Evolutionary conservation across 2,329 filamentous ascomycete genomes (phyloP), one percentile per base, ranked within the genome.

Genomic region (Chlorencoelia australis): DNA sequence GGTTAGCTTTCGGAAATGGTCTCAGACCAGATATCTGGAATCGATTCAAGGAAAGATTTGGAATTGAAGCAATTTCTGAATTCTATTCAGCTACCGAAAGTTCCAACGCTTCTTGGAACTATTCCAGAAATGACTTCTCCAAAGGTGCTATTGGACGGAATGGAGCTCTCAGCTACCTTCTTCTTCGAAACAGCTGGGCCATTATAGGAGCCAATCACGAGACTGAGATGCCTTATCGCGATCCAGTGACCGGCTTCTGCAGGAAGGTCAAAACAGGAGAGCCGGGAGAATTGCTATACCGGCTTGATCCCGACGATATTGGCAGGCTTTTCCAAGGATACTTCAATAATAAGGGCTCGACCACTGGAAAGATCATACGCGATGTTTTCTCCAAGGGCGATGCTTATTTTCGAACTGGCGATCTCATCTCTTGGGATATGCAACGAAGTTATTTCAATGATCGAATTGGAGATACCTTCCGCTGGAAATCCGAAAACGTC

Each of bases 11-110:
- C 46, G 87, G 87, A 14, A 94, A 94, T 53, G 87, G 87, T 2
- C 65, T 94, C 14, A 73, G 87, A 0, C 85, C 86, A 0, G 86
- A 94, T 51, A 75, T 93, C 21, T 94, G 87, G 87, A 76, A 83
- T 43, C 66, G 63, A 6, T 91, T 94, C 66, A 86, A 87, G 56
- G 70, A 82, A 17, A 79, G 87, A 13, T 94, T 91, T 52, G 78
- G 73, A 15, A 73, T 94, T 39, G 71, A 75, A 20, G 71, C 71
- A 2, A 74, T 89, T 40, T 78, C 73, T 42, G 85, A 93, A 53
- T 88, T 93, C 58, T 94, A 91, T 58, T 80, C 79, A 9, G 71
- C 82, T 1, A 87, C 83, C 0, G 83, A 89, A 58, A 82, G 79
- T 3, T 70, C 74, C 1, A 65, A 73, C 3, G 82, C 71, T 1